phyloP scores from a whole-genome alignment of 2,329 filamentous ascomycete species.

The Sporothrix humicola region DNA sequence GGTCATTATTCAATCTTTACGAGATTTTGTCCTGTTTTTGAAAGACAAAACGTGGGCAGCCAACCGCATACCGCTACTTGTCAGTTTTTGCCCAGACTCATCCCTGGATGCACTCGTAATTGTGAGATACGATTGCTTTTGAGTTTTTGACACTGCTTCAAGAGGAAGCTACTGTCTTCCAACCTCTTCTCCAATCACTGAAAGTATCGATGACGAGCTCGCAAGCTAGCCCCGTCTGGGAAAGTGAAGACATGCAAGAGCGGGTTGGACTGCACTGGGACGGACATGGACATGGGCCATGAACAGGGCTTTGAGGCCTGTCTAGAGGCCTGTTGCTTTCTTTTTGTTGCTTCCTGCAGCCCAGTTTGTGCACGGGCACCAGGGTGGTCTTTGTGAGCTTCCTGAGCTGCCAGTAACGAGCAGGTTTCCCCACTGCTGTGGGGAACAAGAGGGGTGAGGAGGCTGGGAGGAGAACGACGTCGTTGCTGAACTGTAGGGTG shows the following conservation, averaged over 20 bases:
- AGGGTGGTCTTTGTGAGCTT: not conserved
- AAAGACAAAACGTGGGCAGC: not conserved
- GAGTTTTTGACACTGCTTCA: not conserved
- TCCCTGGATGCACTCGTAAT: too few relatives aligned
- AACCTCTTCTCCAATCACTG: not conserved
- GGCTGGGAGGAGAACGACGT: conserved; percentile 1
- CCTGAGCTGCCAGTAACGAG: not conserved
- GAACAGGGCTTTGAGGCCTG: not conserved
- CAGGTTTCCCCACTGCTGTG: conserved; percentile 7
- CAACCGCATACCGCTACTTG: not conserved
- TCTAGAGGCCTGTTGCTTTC: not conserved
- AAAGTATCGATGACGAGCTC: conserved; percentile 9
- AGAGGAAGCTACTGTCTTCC: not conserved
- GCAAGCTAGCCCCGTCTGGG: not conserved
- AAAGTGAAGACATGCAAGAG: not conserved
- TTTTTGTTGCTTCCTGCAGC: not conserved
- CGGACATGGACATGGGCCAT: not conserved
- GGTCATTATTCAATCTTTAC: not conserved
- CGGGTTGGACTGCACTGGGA: not conserved
- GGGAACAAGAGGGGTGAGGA: not conserved
- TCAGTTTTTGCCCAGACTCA: too few relatives aligned
- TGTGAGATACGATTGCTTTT: too few relatives aligned
- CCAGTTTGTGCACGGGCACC: not conserved
- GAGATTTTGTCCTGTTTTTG: not conserved
- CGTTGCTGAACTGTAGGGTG: not conserved